phyloP scores from a whole-genome alignment of 2,329 filamentous ascomycete genomes.

The Fusarium oxysporum region DNA sequence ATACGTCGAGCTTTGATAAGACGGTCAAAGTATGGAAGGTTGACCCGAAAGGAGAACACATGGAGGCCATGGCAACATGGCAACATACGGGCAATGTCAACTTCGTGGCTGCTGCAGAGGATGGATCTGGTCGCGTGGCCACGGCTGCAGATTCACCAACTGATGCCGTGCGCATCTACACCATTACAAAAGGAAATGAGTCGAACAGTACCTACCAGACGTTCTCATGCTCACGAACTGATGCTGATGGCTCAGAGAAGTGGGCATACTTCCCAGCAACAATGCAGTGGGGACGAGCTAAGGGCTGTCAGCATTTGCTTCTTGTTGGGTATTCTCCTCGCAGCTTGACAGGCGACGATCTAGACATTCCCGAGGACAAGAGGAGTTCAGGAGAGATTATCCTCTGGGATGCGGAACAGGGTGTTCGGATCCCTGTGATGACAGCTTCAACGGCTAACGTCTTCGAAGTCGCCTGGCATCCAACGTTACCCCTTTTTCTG shows the following conservation, averaged over 20 bases:
- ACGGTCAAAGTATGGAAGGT: slow-evolving; percentile 71
- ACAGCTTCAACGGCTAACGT: slow-evolving; percentile 68
- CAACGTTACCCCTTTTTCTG: slow-evolving; percentile 63
- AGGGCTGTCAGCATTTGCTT: slow-evolving; percentile 61
- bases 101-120: slow-evolving; percentile 67
- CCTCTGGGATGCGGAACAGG: slow-evolving; percentile 65
- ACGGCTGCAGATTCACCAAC: slow-evolving; percentile 68
- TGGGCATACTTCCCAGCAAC: slow-evolving; percentile 74
- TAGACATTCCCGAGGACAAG: slow-evolving; percentile 69
- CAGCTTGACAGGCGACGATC: slow-evolving; percentile 63
- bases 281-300: slow-evolving; percentile 68
- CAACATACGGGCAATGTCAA: slow-evolving; percentile 69
- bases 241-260: slow-evolving; percentile 54
- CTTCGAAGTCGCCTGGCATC: slow-evolving; percentile 74
- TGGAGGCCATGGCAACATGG: slow-evolving; percentile 63
- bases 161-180: slow-evolving; percentile 69
- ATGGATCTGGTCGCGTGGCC: slow-evolving; percentile 63
- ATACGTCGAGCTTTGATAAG: slow-evolving; percentile 71
- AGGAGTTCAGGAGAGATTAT: slow-evolving; percentile 69
- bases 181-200: slow-evolving; percentile 53
- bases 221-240: slow-evolving; percentile 56
- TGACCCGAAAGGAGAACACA: slow-evolving; percentile 51
- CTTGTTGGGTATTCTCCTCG: slow-evolving; percentile 73
- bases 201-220: slow-evolving; percentile 51
- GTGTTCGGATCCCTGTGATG: slow-evolving; percentile 59